Evolutionary conservation across 495 filamentous ascomycete genomes (phyloP).

Genomic region (Penicillium lividum): DNA sequence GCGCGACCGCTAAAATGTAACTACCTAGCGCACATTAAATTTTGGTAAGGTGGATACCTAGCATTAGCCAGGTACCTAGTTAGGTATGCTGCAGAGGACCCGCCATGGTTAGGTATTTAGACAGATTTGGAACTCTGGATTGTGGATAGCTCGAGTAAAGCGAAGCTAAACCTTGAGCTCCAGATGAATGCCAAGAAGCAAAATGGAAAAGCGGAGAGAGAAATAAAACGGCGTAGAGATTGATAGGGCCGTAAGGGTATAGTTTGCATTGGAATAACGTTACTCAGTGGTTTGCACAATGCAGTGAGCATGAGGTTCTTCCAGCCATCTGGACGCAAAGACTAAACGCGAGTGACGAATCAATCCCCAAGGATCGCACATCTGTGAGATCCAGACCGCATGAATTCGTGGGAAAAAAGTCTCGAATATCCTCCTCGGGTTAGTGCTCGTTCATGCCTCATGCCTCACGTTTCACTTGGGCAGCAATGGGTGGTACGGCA

Average conservation of each 20-base stretch:
- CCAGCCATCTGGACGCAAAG: conserved; percentile 2
- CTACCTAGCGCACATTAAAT: background rate
- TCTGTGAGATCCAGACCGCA: conserved; percentile 1
- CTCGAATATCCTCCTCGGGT: conserved; percentile 8
- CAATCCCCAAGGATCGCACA: background rate
- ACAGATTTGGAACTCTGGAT: background rate
- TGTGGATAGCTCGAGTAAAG: background rate
- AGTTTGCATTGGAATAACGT: background rate
- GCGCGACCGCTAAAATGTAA: background rate
- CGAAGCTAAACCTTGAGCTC: background rate
- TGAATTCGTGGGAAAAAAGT: background rate
- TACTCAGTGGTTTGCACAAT: conserved; percentile 1
- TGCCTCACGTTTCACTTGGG: conserved; percentile 21
- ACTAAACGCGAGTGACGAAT: conserved; percentile 1
- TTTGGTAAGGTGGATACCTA: background rate
- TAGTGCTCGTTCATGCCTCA: conserved; percentile 9
- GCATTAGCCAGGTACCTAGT: background rate
- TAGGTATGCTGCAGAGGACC: background rate
- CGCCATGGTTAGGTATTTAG: background rate
- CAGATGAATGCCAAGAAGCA: background rate
- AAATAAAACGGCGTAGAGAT: background rate
- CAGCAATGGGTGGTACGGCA: conserved; percentile 18
- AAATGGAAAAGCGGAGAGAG: background rate
- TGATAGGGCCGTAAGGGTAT: background rate
- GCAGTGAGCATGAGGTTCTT: background rate